These are phyloP conservation scores for Lachnellula arida DNA, from an alignment of 2,329 filamentous ascomycete genomes.

Conservation along the genomic window DNA sequence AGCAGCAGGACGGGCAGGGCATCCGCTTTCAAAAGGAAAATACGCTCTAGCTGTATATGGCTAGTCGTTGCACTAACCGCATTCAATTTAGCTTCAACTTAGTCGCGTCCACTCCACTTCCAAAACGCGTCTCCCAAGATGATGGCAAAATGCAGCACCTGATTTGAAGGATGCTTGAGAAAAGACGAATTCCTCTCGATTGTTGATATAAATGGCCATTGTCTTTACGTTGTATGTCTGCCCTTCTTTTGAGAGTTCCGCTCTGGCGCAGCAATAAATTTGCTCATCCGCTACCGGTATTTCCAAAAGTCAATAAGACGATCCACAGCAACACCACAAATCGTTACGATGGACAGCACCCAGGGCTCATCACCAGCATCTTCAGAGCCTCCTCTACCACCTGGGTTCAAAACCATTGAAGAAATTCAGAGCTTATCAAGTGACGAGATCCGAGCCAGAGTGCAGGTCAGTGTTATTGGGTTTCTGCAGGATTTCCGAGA, in stretches of 20 bases:
- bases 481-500: constrained; percentile 61
- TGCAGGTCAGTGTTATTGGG: constrained; percentile 59
- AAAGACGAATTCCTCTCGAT: no score
- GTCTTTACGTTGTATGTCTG: no score
- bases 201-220: no score
- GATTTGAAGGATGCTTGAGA: background rate
- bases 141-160: background rate
- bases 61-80: no score
- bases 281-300: no score
- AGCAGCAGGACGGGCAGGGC: background rate
- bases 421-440: constrained; percentile 42
- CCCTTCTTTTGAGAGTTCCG: no score
- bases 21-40: constrained; percentile 12
- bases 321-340: background rate
- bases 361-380: background rate
- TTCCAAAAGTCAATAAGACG: no score
- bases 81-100: constrained; percentile 4
- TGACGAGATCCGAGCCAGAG: constrained; percentile 25
- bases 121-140: background rate
- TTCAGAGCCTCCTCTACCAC: constrained; percentile 29
- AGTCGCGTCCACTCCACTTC: constrained; percentile 11
- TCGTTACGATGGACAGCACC: constrained; percentile 6
- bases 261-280: no score
- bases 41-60: background rate
- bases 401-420: constrained; percentile 40